Evolutionary conservation across 129 eudicot species (phyloP), one percentile per base, ranked within the genome.

Genomic region (Oenanthe sinensis): DNA sequence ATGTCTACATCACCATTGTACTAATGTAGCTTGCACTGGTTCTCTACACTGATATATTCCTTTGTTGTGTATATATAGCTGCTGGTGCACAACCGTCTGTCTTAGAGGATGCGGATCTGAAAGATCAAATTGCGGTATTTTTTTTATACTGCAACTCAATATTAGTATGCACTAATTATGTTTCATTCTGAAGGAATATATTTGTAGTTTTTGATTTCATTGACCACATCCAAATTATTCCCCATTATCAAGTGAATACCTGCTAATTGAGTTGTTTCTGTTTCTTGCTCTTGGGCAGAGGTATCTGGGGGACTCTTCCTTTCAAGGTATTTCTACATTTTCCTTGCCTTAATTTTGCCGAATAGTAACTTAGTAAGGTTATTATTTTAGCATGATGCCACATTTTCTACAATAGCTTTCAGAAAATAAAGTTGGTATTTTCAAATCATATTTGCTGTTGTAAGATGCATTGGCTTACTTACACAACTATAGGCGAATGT

Each of bases 271-370:
- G 54, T 73, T 73, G 67, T 0, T 12, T 44, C 9, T n/a, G 6
- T 43, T 8, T 24, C 54, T 14, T 30, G 7, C 40, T 67, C 22
- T 26, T 67, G 72, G 19, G 72, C 94, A 93, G 98, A 88, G 76
- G 81, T 89, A 86, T 78, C 68, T 93, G 85, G 86, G 81, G 78
- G 92, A 87, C 87, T 70, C 92, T 82, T 89, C 96, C 26, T 90
- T 93, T 80, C 91, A 88, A 84, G 98, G 98, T 93, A 87, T 43
- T 72, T 67, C 9, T n/a, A 13, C 52, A 33, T 37, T 15, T 17
- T 42, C 44, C 44, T 33, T 26, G 40, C 14, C 71, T 4, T 12
- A 1, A 30, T 30, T 26, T 65, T 30, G 20, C 22, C 30, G 22
- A 14, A 67, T 26, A 12, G 3, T 39, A 39, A 39, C 42, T 39